These are phyloP conservation scores for Pseudogymnoascus sp. DNA, from an alignment of 2,329 filamentous ascomycete genomes.

Conservation along the genomic window DNA sequence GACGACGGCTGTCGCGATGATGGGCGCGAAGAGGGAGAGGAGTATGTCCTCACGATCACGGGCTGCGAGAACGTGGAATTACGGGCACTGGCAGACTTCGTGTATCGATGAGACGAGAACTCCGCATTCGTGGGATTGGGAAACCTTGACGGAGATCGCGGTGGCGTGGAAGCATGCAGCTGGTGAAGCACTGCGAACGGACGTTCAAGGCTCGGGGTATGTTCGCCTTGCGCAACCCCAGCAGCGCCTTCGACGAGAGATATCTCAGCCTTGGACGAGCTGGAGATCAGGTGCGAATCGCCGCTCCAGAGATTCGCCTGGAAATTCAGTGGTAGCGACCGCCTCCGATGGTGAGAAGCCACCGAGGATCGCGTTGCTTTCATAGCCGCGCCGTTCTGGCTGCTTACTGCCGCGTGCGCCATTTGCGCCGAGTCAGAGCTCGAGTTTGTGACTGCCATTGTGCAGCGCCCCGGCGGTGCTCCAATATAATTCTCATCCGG, in stretches of 20 bases:
- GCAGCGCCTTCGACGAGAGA: conserved; percentile 1
- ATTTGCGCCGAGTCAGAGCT: conserved; percentile 11
- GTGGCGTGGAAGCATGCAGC: conserved; percentile 7
- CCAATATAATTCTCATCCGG: conserved; percentile 10
- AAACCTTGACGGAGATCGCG: conserved; percentile 8
- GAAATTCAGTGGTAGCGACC: conserved; percentile 8
- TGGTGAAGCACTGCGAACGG: conserved; percentile 9
- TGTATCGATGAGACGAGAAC: conserved; percentile 41
- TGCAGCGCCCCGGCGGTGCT: conserved; percentile 9
- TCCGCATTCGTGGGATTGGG: conserved; percentile 20
- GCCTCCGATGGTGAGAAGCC: conserved; percentile 8
- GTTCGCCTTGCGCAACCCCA: conserved; percentile 9
- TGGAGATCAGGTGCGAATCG: neutral
- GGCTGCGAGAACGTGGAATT: conserved; percentile 56
- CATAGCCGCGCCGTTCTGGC: conserved; percentile 4
- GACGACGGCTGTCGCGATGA: conserved; percentile 24
- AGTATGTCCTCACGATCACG: conserved; percentile 61
- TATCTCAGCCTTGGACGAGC: conserved; percentile 6
- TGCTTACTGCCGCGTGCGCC: conserved; percentile 8
- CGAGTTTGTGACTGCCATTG: conserved; percentile 11
- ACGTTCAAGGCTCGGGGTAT: neutral
- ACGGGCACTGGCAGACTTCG: conserved; percentile 50
- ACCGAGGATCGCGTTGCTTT: conserved; percentile 10
- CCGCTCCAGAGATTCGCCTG: neutral
- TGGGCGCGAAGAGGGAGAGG: conserved; percentile 36